Evolutionary conservation across 2,329 filamentous ascomycete genomes (phyloP), one percentile per base, ranked within the genome.

Genomic region (Leptosphaerulina australis): DNA sequence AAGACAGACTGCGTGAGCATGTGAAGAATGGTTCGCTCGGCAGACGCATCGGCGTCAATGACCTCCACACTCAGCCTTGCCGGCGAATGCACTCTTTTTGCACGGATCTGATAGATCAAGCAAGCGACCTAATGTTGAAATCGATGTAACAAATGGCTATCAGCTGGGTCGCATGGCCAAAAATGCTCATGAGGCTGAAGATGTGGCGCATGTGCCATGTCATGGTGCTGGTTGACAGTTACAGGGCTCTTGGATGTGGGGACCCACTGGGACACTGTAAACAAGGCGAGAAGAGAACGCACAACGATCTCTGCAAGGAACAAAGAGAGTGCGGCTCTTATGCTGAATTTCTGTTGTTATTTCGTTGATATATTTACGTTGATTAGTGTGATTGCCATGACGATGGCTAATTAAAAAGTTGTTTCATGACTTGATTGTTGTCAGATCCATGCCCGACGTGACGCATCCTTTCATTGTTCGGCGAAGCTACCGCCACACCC

Each of bases 381-480:
- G 5, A n/a, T 41, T 43, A 36, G 48, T 46, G 48, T 37, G 24
- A 46, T 51, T 51, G 41, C 44, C 50, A 35, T 53, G 50, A 53
- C 50, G 37, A 44, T 21, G 50, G 43, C 50, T 53, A 53, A 53
- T 53, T 53, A 53, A 53, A 41, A 43, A 25, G 37, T 34, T 18
- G 49, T 52, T 52, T 52, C 50, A 53, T 53, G 50, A 30, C 34
- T 34, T 47, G 49, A 33, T 43, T 22, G 43, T 11, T 34, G 43
- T 30, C 44, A 38, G 38, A 37, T 53, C 26, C 50, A 51, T 43
- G 48, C 48, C 41, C 41, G 37, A 46, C 48, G 48, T 51, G 48
- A 51, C 41, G 48, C 48, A 37, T 37, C 49, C 43, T 43, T 30
- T 28, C 44, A 34, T 18, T 21, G 31, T 31, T 20, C 43, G 25